Evolutionary conservation across 2,329 filamentous ascomycete genomes (phyloP), one percentile per base, ranked within the genome.

Genomic region (Epichloe gansuensis): DNA sequence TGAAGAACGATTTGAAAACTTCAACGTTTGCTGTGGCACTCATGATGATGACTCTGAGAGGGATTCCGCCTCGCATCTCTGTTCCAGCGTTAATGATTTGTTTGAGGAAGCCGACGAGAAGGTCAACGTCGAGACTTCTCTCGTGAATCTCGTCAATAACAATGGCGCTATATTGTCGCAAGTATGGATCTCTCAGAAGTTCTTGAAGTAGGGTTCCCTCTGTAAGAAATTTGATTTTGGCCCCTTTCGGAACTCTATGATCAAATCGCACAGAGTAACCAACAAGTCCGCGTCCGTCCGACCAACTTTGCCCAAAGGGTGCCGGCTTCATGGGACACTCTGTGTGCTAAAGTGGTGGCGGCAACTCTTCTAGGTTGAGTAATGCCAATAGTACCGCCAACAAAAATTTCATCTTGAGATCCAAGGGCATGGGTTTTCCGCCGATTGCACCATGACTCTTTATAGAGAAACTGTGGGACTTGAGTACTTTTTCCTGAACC

Each of bases 71-170:
- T 4, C 86, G 80, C 6, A 82, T 82, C 45, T 78, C 74, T 39
- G 80, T 77, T 52, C 82, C 75, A 2, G 77, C 74, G 1, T 75
- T 72, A 1, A 93, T 71, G 46, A 97, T 79, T 55, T 86, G 85
- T 63, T 88, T 88, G 56, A 98, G 65, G 58, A 98, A 97, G 0
- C 93, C 93, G 28, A 94, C 75, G 9, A 96, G 76, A 28, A 98
- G 71, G 70, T 98, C 93, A 7, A 96, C 91, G 65, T 97, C 94
- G 23, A 97, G 81, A 59, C 91, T 95, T 60, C 93, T 78, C 71
- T 98, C 93, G 71, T 98, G 93, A 12, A 98, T 93, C 67, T 98
- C 93, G 68, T 98, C 93, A 7, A 98, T 88, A 17, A 98, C 78
- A 0, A 98, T 77, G 3, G 86, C 90, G 62, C 89, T 95, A 65